Percentiles rank a stretch among this genome's conserved stretches.
Conservation (phyloP, 495 filamentous ascomycete species). For the Penicillium salamii region DNA sequence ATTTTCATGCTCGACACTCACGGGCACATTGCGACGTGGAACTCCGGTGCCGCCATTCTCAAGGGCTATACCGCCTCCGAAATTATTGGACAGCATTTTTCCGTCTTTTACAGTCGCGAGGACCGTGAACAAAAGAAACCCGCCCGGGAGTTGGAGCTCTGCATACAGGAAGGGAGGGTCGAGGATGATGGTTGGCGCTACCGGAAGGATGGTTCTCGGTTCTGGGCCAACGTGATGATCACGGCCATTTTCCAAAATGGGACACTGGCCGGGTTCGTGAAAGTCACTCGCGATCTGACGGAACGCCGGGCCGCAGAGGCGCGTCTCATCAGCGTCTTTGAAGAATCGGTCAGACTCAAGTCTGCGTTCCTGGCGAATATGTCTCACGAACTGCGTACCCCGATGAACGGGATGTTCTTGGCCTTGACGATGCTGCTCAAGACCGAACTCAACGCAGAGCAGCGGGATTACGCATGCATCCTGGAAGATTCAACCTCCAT, state of each 20-base stretch:
- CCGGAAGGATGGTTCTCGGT: constrained; percentile 57
- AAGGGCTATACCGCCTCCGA: constrained; percentile 58
- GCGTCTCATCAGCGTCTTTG: constrained; percentile 58
- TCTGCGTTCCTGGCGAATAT: constrained; percentile 75
- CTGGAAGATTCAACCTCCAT: constrained; percentile 78
- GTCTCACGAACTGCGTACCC: constrained; percentile 87
- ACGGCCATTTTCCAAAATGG: constrained; percentile 56
- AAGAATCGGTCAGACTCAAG: constrained; percentile 63
- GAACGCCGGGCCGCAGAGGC: constrained; percentile 58
- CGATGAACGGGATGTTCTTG: constrained; percentile 72
- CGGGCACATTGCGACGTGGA: constrained; percentile 61
- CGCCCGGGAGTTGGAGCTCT: constrained; percentile 52
- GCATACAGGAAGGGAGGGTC: constrained; percentile 56
- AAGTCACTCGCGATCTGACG: constrained; percentile 63
- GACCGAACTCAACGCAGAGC: constrained; percentile 62
- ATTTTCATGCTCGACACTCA: constrained; percentile 64
- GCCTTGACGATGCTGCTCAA: constrained; percentile 69
- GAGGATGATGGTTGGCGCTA: constrained; percentile 69
- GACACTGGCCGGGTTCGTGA: constrained; percentile 60
- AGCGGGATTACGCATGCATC: constrained; percentile 72
- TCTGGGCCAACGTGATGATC: constrained; percentile 69
- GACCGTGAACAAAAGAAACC: constrained; percentile 54
- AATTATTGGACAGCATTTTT: constrained; percentile 63
- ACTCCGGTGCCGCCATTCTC: constrained; percentile 54
- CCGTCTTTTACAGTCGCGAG: constrained; percentile 57